Evolutionary conservation across 441 rosid species (phyloP).

Genomic region (Pelargonium hybrid): DNA sequence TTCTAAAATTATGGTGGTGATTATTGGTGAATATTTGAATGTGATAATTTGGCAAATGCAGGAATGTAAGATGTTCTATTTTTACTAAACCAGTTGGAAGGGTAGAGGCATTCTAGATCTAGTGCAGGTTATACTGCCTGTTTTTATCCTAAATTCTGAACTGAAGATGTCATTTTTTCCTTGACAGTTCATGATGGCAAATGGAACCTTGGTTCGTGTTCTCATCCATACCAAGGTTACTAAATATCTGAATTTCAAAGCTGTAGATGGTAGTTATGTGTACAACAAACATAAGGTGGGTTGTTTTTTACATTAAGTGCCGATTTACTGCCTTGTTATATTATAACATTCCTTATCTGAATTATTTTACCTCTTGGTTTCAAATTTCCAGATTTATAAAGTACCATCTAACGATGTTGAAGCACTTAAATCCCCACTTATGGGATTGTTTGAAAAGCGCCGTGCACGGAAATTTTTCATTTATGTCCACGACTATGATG

Average conservation of each 20-base stretch:
- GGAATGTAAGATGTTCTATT: too few species aligned
- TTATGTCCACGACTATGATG: slow-evolving; percentile 63
- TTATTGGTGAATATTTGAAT: too few species aligned
- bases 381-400: slow-evolving; percentile 39
- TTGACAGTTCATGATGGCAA: slow-evolving; percentile 57
- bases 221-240: slow-evolving; percentile 66
- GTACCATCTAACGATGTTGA: slow-evolving; percentile 69
- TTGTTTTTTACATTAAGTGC: background rate
- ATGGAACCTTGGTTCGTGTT: slow-evolving; percentile 47
- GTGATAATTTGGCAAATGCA: too few species aligned
- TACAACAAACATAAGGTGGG: slow-evolving; percentile 62
- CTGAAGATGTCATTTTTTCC: slow-evolving; percentile 4
- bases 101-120: background rate
- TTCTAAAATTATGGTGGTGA: too few species aligned
- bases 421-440: slow-evolving; percentile 58
- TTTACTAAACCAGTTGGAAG: too few species aligned
- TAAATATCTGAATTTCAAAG: slow-evolving; percentile 65
- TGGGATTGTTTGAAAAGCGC: slow-evolving; percentile 67
- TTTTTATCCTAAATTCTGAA: background rate
- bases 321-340: too few species aligned
- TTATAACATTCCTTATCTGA: too few species aligned
- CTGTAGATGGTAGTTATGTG: slow-evolving; percentile 61
- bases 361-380: background rate
- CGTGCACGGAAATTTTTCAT: slow-evolving; percentile 67
- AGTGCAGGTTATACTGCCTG: background rate